Evolutionary conservation across 495 filamentous ascomycete species (phyloP), one percentile per base, ranked within the genome.

Genomic region (Chaetomium tenue): DNA sequence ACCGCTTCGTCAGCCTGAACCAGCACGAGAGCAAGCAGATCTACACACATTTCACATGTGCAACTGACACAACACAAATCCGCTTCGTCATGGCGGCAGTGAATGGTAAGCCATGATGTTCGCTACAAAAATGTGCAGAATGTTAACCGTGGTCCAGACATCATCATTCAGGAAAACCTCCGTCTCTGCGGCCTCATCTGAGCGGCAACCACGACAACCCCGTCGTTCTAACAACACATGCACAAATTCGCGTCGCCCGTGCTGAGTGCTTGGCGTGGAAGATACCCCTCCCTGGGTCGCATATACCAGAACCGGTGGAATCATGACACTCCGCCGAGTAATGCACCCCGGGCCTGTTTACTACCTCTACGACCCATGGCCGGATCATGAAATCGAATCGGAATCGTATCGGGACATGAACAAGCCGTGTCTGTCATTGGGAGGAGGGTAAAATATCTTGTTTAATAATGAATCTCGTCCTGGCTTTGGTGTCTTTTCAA

Each of bases 111-210:
- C 77, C 60, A 25, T 30, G 9, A 20, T 20, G 25, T 11, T 3
- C 12, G 12, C 46, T 26, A 48, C 56, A 53, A 63, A 13, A 22
- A 18, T n/a, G 54, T 39, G 3, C 47, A 48, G 50, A 28, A 44
- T 64, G 63, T 74, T 82, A 76, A 79, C 67, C 23, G 53, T 54
- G 0, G 15, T 15, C 3, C 64, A 98, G 94, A 98, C 80, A 98
- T 98, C 78, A 98, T 98, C 80, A 98, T 98, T 77, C 94, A 98
- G 87, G 95, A 98, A 80, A 98, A 98, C 82, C 88, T 98, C 65
- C 90, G 95, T 76, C 84, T 95, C 71, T 98, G 94, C 79, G 94
- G 94, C 86, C 85, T 98, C 76, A 98, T 98, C 84, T 98, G 89
- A 79, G 76, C 57, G n/a, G 39, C 42, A 15, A 5, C 23, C n/a